phyloP scores from a whole-genome alignment of 768 basidiomycete species.

The Lepiota venenata region DNA sequence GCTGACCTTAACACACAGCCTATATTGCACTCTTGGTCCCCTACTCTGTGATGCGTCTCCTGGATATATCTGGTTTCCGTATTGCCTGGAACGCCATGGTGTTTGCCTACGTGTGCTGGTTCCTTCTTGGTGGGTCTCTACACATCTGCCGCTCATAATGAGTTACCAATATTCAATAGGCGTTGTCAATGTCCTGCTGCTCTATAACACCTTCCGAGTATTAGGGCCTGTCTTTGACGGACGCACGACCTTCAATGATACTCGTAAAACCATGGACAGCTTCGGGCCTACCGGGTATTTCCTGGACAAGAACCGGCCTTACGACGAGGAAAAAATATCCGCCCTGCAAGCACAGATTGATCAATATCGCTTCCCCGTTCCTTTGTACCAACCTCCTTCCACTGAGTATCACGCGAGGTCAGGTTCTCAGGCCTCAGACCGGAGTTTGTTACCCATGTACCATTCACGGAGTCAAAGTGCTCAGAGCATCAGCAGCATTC shows the following conservation, averaged over 20 bases:
- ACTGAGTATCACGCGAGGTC: background rate
- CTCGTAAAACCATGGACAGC: constrained; percentile 28
- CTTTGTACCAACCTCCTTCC: background rate
- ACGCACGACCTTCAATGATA: constrained; percentile 19
- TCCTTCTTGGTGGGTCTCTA: constrained; percentile 46
- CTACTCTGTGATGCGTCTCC: constrained; percentile 47
- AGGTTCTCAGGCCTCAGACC: background rate
- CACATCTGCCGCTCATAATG: background rate
- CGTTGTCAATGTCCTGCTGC: constrained; percentile 58
- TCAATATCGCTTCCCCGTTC: constrained; percentile 3
- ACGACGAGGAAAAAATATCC: background rate
- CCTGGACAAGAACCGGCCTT: constrained; percentile 16
- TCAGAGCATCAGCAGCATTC: constrained; percentile 2
- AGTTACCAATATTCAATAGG: constrained; percentile 34
- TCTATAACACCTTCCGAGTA: constrained; percentile 67
- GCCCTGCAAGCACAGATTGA: background rate
- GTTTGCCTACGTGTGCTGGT: constrained; percentile 49
- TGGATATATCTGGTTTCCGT: constrained; percentile 42
- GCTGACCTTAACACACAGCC: constrained; percentile 32
- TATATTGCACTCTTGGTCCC: constrained; percentile 61
- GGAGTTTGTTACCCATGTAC: background rate
- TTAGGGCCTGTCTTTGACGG: constrained; percentile 49
- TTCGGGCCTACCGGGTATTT: constrained; percentile 21
- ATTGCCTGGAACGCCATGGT: constrained; percentile 46
- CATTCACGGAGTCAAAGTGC: background rate